Evolutionary conservation across 352 stramenopile species (phyloP).

Genomic region (Globisporangium mamillatum): DNA sequence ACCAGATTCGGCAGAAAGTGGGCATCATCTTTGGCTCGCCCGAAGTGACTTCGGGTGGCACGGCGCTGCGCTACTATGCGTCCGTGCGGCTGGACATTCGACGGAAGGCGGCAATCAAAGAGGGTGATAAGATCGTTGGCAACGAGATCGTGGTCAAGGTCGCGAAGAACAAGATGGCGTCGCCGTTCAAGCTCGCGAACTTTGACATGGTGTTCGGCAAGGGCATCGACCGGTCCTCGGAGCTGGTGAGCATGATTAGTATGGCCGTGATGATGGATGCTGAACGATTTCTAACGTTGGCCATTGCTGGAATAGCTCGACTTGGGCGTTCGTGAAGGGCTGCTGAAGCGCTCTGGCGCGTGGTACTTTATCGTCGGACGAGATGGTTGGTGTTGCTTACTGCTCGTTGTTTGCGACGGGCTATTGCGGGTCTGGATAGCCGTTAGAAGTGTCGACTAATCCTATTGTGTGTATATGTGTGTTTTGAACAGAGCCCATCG

Average conservation of each 20-base stretch:
- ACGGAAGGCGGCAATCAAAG: slow-evolving; percentile 91
- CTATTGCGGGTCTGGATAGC: neutral
- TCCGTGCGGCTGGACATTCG: slow-evolving; percentile 95
- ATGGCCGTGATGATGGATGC: neutral
- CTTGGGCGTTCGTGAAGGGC: slow-evolving; percentile 64
- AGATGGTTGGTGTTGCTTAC: slow-evolving; percentile 39
- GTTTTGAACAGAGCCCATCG: slow-evolving; percentile 62
- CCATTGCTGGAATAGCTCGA: slow-evolving; percentile 38
- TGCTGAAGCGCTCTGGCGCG: slow-evolving; percentile 76
- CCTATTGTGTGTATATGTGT: neutral
- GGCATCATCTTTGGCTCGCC: slow-evolving; percentile 97
- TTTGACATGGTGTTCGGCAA: slow-evolving; percentile 98
- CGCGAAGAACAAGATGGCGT: slow-evolving; percentile 98
- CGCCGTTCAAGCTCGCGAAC: slow-evolving; percentile 93
- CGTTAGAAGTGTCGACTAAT: neutral
- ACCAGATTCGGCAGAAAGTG: slow-evolving; percentile 97
- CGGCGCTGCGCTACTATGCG: slow-evolving; percentile 82
- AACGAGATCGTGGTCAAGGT: slow-evolving; percentile 98
- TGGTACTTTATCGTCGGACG: slow-evolving; percentile 71
- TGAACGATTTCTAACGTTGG: neutral
- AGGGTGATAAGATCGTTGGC: slow-evolving; percentile 90
- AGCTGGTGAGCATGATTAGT: slow-evolving; percentile 44
- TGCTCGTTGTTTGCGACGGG: neutral
- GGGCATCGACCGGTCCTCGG: slow-evolving; percentile 92
- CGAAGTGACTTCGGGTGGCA: slow-evolving; percentile 94